Evolutionary conservation across 2,329 filamentous ascomycete species (phyloP).

Genomic region (Clarireedia monteithiana): DNA sequence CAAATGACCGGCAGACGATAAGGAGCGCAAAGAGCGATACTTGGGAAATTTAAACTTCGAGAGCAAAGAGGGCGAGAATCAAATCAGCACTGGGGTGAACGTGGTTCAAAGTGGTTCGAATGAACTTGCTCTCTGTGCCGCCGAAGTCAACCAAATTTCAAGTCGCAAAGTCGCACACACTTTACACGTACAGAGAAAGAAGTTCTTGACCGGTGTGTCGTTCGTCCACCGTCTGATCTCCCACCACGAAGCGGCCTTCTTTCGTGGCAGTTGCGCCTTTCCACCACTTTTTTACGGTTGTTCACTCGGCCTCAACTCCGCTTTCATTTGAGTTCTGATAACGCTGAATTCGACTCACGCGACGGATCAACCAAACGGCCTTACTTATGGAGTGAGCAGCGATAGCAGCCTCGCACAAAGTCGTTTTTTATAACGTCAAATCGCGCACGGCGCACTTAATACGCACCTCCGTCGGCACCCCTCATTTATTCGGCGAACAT

Average conservation of each 20-base stretch:
- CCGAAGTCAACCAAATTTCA: too few relatives aligned
- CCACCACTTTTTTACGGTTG: neutral
- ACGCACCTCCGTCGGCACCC: neutral
- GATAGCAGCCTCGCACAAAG: neutral
- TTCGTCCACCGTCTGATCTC: neutral
- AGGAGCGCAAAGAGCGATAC: too few relatives aligned
- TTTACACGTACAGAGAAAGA: neutral
- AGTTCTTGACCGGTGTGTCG: neutral
- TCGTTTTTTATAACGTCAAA: neutral
- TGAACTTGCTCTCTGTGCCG: neutral
- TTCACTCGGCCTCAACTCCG: neutral
- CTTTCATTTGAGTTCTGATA: too few relatives aligned
- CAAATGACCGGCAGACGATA: too few relatives aligned
- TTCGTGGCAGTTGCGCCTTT: neutral
- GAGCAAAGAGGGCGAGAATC: neutral
- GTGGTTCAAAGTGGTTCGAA: neutral
- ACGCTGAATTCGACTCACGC: neutral
- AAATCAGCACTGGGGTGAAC: neutral
- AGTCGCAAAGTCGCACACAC: too few relatives aligned
- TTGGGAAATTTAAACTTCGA: neutral
- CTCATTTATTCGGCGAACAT: constrained; percentile 2
- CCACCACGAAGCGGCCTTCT: too few relatives aligned
- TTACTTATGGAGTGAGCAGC: neutral
- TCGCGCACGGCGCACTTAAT: neutral
- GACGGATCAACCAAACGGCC: neutral